Percentiles rank a stretch among this genome's conserved stretches.
Conservation (phyloP, 495 filamentous ascomycete species). For the Xylaria castorea region DNA sequence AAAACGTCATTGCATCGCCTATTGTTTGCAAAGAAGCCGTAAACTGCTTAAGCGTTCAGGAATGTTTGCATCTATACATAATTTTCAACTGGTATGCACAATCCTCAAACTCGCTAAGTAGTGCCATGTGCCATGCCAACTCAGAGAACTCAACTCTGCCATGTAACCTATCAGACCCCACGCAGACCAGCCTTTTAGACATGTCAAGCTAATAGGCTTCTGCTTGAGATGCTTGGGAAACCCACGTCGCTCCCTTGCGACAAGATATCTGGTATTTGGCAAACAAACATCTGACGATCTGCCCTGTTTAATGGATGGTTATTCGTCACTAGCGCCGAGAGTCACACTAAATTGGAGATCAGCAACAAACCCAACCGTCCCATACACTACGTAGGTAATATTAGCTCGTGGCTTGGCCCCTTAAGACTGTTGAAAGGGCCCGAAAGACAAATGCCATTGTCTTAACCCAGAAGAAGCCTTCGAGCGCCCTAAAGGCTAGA, state of each 20-base stretch:
- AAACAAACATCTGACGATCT: not conserved
- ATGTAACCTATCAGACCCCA: constrained; percentile 11
- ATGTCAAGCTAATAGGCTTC: constrained; percentile 9
- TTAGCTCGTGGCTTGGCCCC: constrained; percentile 5
- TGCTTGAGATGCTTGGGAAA: not conserved
- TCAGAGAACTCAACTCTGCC: constrained; percentile 11
- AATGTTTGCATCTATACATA: constrained; percentile 12
- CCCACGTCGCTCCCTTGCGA: too few relatives aligned
- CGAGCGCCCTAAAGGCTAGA: not conserved
- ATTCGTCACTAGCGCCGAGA: constrained; percentile 1
- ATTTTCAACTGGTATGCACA: constrained; percentile 17
- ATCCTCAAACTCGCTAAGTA: constrained; percentile 1
- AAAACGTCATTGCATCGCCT: not conserved
- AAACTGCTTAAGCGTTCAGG: not conserved
- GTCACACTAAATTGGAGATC: constrained; percentile 2
- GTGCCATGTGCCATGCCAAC: constrained; percentile 21
- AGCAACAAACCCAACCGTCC: not conserved
- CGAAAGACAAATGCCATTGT: not conserved
- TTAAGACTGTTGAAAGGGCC: not conserved
- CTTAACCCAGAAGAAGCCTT: not conserved
- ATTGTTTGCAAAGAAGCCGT: constrained; percentile 1
- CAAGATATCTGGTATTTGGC: not conserved
- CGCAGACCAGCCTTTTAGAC: constrained; percentile 1
- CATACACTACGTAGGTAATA: not conserved
- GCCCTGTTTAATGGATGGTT: not conserved